Percentiles rank a stretch among this genome's conserved stretches.
These are phyloP conservation scores for Globisporangium carolinianum DNA, from an alignment of 352 stramenopile genomes.

Conservation along the genomic window DNA sequence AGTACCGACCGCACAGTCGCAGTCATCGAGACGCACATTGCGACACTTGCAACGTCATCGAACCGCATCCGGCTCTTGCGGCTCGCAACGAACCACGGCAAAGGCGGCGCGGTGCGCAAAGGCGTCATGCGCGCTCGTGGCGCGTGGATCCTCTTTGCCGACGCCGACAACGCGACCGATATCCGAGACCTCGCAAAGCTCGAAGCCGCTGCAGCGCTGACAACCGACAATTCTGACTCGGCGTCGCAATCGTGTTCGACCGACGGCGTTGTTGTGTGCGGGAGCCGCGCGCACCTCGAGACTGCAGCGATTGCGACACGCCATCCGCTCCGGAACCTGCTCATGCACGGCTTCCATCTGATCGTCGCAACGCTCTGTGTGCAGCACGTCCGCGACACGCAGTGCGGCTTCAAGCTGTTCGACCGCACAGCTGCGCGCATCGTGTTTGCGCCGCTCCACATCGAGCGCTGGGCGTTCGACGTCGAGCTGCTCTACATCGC, in stretches of 20 bases:
- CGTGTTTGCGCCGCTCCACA: conserved; percentile 89
- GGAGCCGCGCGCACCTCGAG: conserved; percentile 87
- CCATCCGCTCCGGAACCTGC: conserved; percentile 80
- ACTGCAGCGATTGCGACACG: conserved; percentile 80
- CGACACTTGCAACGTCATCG: conserved; percentile 23
- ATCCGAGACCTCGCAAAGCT: conserved; percentile 87
- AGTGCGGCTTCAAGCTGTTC: conserved; percentile 95
- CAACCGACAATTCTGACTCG: no score
- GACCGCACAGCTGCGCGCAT: conserved; percentile 73
- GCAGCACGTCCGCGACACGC: conserved; percentile 86
- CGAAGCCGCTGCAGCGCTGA: conserved; percentile 33
- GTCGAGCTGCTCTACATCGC: conserved; percentile 91
- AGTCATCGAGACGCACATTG: conserved; percentile 52
- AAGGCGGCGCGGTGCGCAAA: conserved; percentile 87
- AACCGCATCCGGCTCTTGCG: conserved; percentile 67
- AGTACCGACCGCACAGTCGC: conserved; percentile 79
- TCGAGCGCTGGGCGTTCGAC: conserved; percentile 93
- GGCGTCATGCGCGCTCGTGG: conserved; percentile 82
- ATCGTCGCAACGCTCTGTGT: conserved; percentile 86
- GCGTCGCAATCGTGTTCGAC: conserved; percentile 8
- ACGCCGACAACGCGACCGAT: conserved; percentile 91
- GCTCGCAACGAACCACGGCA: conserved; percentile 87
- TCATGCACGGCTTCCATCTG: conserved; percentile 92
- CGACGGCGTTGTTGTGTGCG: conserved; percentile 77
- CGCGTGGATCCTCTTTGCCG: conserved; percentile 82